A percentile compares a stretch with the other conserved stretches of the same genome.
Conservation (phyloP, 768 basidiomycete genomes). For the Pleurotus eryngii region DNA sequence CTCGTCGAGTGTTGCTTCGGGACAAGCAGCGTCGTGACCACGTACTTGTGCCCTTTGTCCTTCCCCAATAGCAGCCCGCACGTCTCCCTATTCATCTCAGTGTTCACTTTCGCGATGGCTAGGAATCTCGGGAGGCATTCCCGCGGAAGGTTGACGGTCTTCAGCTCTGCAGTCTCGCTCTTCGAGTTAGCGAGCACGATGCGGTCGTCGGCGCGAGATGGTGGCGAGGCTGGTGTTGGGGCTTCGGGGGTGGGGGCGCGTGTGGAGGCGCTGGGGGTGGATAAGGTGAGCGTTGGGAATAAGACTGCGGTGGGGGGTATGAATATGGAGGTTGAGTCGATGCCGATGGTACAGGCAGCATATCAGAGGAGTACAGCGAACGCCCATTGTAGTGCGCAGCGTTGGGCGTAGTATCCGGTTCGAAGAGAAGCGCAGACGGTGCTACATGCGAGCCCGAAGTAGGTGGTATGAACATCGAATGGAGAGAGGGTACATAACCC, state of each 20-base stretch:
- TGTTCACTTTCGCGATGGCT: conserved; percentile 75
- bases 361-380: conserved; percentile 26
- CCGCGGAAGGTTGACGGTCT: conserved; percentile 65
- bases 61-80: conserved; percentile 84
- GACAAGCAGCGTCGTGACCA: conserved; percentile 80
- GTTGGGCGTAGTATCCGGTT: conserved; percentile 22
- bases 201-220: conserved; percentile 15
- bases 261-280: conserved; percentile 16
- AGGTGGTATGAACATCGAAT: conserved; percentile 62
- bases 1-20: conserved; percentile 87
- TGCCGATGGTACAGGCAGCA: conserved; percentile 31
- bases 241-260: conserved; percentile 16
- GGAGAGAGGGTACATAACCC: conserved; percentile 74
- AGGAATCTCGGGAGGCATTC: conserved; percentile 76
- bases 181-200: conserved; percentile 18
- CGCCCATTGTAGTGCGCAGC: background rate
- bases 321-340: conserved; percentile 14
- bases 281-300: conserved; percentile 10
- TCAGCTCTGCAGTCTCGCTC: conserved; percentile 39
- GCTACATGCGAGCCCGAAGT: conserved; percentile 28
- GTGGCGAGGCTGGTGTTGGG: conserved; percentile 16
- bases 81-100: conserved; percentile 76
- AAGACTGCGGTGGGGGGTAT: conserved; percentile 15
- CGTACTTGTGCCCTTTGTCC: conserved; percentile 53
- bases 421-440: conserved; percentile 44